A percentile compares a stretch with the other conserved stretches of the same genome.
phyloP scores from a whole-genome alignment of 2,329 filamentous ascomycete species.

The Ophiognomonia clavigignenti-juglandacearum region DNA sequence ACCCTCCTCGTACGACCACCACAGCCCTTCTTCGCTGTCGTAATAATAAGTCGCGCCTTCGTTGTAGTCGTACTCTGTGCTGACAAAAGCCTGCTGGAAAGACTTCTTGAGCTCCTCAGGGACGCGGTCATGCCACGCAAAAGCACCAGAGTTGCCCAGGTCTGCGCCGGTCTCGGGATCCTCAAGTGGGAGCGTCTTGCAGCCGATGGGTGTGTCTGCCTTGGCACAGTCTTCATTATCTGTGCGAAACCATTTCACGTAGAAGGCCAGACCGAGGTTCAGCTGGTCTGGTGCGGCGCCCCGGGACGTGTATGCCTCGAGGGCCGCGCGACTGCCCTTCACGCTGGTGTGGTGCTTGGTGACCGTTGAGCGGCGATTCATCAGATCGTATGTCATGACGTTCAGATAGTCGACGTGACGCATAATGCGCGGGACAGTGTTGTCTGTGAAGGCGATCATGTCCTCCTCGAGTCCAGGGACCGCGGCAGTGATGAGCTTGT shows the following conservation, averaged over 20 bases:
- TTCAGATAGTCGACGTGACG: constrained; percentile 61
- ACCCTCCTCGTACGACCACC: constrained; percentile 71
- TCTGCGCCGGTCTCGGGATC: constrained; percentile 55
- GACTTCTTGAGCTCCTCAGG: constrained; percentile 49
- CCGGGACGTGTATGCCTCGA: constrained; percentile 55
- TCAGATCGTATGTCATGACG: constrained; percentile 53
- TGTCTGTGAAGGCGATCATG: constrained; percentile 61
- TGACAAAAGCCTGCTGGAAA: constrained; percentile 48
- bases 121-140: constrained; percentile 55
- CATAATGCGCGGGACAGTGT: constrained; percentile 55
- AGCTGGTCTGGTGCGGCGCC: constrained; percentile 52
- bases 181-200: constrained; percentile 55
- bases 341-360: constrained; percentile 63
- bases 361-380: constrained; percentile 64
- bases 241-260: constrained; percentile 63
- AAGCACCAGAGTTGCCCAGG: constrained; percentile 44
- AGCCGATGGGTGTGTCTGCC: constrained; percentile 49
- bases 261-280: constrained; percentile 65
- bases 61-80: constrained; percentile 51
- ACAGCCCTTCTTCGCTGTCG: constrained; percentile 53
- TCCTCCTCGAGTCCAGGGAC: constrained; percentile 59
- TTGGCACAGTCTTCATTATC: constrained; percentile 36
- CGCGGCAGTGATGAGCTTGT: constrained; percentile 61
- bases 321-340: constrained; percentile 43
- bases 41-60: constrained; percentile 65